These are phyloP conservation scores for Brassica carinata DNA, from an alignment of 345 rosid species.

Conservation along the genomic window DNA sequence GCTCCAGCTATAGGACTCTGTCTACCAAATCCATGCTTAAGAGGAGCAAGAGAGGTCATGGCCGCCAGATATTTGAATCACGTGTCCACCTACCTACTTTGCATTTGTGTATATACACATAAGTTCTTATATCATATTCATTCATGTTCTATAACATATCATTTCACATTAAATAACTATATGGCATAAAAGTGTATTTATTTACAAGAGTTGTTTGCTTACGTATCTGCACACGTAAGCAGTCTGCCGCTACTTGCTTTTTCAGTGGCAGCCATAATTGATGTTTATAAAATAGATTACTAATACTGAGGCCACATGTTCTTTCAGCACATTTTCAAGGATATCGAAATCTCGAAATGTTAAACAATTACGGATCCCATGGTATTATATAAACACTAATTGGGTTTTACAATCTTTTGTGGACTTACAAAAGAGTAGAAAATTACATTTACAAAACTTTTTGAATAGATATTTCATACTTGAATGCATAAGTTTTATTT, in stretches of 20 bases:
- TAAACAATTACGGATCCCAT: not conserved
- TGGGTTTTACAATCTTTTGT: not conserved
- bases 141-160: constrained; percentile 4
- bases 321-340: not conserved
- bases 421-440: not conserved
- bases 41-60: constrained; percentile 53
- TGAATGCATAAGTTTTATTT: not conserved
- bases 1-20: constrained; percentile 45
- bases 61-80: constrained; percentile 41
- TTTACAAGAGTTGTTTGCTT: not conserved
- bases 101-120: not conserved
- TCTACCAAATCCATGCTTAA: constrained; percentile 33
- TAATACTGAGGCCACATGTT: not conserved
- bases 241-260: constrained; percentile 5
- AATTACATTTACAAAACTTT: not conserved
- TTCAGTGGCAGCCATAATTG: constrained; percentile 26
- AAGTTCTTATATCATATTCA: not conserved
- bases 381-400: not conserved
- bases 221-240: constrained; percentile 33
- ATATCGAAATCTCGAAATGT: not conserved
- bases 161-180: not conserved
- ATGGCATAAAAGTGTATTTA: not conserved
- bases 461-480: not conserved
- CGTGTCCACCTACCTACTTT: constrained; percentile 43
- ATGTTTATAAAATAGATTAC: not conserved